A percentile compares a stretch with the other conserved stretches of the same genome.
Evolutionary conservation across 1,139 yeast genomes (phyloP).

Genomic region (Yamadazyma pseudoaaseri): DNA sequence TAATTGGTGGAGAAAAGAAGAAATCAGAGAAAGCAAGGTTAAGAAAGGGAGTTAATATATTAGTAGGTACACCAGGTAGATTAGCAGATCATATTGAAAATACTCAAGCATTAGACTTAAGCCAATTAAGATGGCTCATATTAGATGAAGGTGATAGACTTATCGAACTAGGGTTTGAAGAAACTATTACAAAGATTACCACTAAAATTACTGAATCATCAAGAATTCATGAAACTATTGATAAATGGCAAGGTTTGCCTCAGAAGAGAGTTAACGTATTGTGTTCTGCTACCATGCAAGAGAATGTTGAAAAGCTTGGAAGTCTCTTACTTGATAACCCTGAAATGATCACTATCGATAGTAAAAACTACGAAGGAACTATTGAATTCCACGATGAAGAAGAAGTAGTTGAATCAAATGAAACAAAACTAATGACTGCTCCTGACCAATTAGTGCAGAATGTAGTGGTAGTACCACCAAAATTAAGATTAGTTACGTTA

Average conservation of each 20-base stretch:
- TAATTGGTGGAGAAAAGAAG: slow-evolving; percentile 93
- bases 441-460: slow-evolving; percentile 90
- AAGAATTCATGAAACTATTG: slow-evolving; percentile 36
- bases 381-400: slow-evolving; percentile 42
- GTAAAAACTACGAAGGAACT: slow-evolving; percentile 26
- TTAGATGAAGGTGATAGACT: slow-evolving; percentile 95
- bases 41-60: slow-evolving; percentile 83
- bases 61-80: slow-evolving; percentile 93
- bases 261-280: slow-evolving; percentile 68
- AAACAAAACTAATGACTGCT: slow-evolving; percentile 41
- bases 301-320: slow-evolving; percentile 77
- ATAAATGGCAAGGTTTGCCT: slow-evolving; percentile 60
- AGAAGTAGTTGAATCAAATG: slow-evolving; percentile 8
- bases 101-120: slow-evolving; percentile 66
- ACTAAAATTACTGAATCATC: slow-evolving; percentile 50
- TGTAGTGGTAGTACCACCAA: slow-evolving; percentile 83
- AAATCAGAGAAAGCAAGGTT: slow-evolving; percentile 89
- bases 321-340: slow-evolving; percentile 72
- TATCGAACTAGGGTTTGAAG: slow-evolving; percentile 95
- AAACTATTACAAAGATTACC: slow-evolving; percentile 78
- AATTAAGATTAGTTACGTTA: slow-evolving; percentile 78
- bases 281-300: slow-evolving; percentile 93
- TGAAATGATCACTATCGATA: slow-evolving; percentile 53
- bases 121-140: slow-evolving; percentile 77
- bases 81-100: slow-evolving; percentile 90